These are phyloP conservation scores for Lasiosphaeria miniovina DNA, from an alignment of 495 filamentous ascomycete species.

Conservation along the genomic window DNA sequence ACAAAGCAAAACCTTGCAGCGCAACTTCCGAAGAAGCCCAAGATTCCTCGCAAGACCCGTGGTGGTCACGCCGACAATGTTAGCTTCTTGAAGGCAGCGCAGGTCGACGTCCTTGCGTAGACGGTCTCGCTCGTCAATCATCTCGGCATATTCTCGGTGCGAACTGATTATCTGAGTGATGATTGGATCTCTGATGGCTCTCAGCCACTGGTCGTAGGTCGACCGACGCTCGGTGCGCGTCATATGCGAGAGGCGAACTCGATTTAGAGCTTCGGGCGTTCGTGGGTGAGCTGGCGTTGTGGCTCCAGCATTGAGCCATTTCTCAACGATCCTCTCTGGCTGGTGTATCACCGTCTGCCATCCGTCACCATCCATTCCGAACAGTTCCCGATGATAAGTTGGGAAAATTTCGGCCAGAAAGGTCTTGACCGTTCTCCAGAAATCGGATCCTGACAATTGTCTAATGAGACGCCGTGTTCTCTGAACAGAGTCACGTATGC, in stretches of 20 bases:
- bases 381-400: slow-evolving; percentile 24
- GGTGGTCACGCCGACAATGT: slow-evolving; percentile 76
- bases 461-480: neutral
- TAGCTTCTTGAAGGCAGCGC: slow-evolving; percentile 48
- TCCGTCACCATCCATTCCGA: slow-evolving; percentile 25
- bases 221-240: slow-evolving; percentile 23
- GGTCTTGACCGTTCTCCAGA: slow-evolving; percentile 2
- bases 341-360: slow-evolving; percentile 18
- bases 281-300: neutral
- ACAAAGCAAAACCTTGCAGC: slow-evolving; percentile 66
- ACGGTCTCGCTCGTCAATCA: slow-evolving; percentile 32
- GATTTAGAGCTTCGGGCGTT: slow-evolving; percentile 20
- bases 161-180: slow-evolving; percentile 22
- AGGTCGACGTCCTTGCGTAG: slow-evolving; percentile 52
- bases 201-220: slow-evolving; percentile 47
- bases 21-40: slow-evolving; percentile 56
- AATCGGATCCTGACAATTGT: neutral
- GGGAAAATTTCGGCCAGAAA: neutral
- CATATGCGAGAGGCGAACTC: neutral
- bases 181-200: slow-evolving; percentile 30
- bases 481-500: slow-evolving; percentile 1
- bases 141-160: slow-evolving; percentile 27
- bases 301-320: slow-evolving; percentile 23
- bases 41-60: slow-evolving; percentile 68
- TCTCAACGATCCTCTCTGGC: slow-evolving; percentile 12